Percentiles rank a stretch among this genome's conserved stretches.
phyloP scores from a whole-genome alignment of 192 early-diverging fungal genomes.

The Spinellus fusiger region DNA sequence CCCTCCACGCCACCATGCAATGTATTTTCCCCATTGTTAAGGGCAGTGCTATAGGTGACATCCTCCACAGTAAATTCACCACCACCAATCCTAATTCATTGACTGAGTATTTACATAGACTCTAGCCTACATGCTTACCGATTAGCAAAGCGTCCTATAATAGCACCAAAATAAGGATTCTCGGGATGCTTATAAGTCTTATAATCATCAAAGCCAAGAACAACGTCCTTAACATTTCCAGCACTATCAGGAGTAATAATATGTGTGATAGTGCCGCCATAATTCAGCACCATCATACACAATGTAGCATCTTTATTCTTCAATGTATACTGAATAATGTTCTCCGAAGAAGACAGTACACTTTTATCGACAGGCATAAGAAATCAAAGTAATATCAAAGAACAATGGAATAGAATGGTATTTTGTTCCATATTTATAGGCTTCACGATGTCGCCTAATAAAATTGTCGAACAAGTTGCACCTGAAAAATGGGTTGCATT shows the following conservation, averaged over 20 bases:
- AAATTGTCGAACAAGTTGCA: too few relatives aligned
- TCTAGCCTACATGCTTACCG: slow-evolving; percentile 31
- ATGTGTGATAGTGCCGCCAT: slow-evolving; percentile 66
- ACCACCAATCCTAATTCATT: slow-evolving; percentile 43
- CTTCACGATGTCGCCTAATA: neutral
- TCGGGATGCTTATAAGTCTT: slow-evolving; percentile 37
- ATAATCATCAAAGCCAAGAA: slow-evolving; percentile 66
- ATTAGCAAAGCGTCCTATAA: slow-evolving; percentile 72
- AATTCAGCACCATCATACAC: slow-evolving; percentile 44
- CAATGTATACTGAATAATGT: slow-evolving; percentile 29
- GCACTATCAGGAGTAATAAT: slow-evolving; percentile 53
- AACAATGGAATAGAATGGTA: neutral
- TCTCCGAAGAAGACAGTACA: slow-evolving; percentile 5
- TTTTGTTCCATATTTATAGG: neutral
- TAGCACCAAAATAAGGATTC: slow-evolving; percentile 76
- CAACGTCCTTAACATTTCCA: slow-evolving; percentile 53
- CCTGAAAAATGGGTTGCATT: too few relatives aligned
- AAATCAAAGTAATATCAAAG: neutral
- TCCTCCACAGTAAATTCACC: slow-evolving; percentile 61
- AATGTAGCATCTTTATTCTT: slow-evolving; percentile 26
- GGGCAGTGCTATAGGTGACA: slow-evolving; percentile 44
- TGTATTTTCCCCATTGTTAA: slow-evolving; percentile 70
- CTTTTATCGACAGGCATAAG: slow-evolving; percentile 26
- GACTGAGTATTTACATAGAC: neutral
- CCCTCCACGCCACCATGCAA: slow-evolving; percentile 78